These are phyloP conservation scores for Hysterium pulicare DNA, from an alignment of 2,329 filamentous ascomycete genomes.

Conservation along the genomic window DNA sequence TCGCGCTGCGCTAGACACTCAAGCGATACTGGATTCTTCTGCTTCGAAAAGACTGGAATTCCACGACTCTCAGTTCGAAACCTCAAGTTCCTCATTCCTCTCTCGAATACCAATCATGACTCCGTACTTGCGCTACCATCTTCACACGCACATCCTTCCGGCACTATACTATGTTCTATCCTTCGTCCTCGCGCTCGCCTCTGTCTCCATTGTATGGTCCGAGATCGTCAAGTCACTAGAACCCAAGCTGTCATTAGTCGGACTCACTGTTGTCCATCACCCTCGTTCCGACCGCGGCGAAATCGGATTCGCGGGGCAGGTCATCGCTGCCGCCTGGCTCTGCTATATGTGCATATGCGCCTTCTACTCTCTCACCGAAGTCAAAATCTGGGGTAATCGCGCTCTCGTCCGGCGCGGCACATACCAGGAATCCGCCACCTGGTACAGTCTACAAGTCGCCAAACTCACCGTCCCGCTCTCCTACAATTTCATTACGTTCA, in stretches of 20 bases:
- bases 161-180: slow-evolving; percentile 63
- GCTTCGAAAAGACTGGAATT: slow-evolving; percentile 79
- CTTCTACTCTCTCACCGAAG: slow-evolving; percentile 81
- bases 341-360: slow-evolving; percentile 94
- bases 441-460: slow-evolving; percentile 91
- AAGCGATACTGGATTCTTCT: slow-evolving; percentile 79
- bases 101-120: slow-evolving; percentile 58
- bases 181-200: slow-evolving; percentile 68
- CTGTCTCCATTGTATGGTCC: slow-evolving; percentile 84
- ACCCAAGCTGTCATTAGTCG: slow-evolving; percentile 69
- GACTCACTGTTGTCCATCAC: slow-evolving; percentile 69
- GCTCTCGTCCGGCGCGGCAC: slow-evolving; percentile 88
- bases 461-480: slow-evolving; percentile 87
- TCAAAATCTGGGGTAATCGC: slow-evolving; percentile 96
- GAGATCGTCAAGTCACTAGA: slow-evolving; percentile 84
- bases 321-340: slow-evolving; percentile 83
- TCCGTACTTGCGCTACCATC: slow-evolving; percentile 76
- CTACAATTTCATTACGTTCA: slow-evolving; percentile 95
- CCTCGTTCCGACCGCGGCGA: slow-evolving; percentile 67
- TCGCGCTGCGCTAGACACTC: slow-evolving; percentile 68
- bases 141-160: slow-evolving; percentile 72
- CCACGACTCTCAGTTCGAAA: slow-evolving; percentile 51
- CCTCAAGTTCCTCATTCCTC: slow-evolving; percentile 48
- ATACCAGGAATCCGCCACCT: slow-evolving; percentile 87
- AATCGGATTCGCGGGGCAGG: slow-evolving; percentile 81